Evolutionary conservation across 345 rosid species (phyloP), one percentile per base, ranked within the genome.

Genomic region (Populus davidiana): DNA sequence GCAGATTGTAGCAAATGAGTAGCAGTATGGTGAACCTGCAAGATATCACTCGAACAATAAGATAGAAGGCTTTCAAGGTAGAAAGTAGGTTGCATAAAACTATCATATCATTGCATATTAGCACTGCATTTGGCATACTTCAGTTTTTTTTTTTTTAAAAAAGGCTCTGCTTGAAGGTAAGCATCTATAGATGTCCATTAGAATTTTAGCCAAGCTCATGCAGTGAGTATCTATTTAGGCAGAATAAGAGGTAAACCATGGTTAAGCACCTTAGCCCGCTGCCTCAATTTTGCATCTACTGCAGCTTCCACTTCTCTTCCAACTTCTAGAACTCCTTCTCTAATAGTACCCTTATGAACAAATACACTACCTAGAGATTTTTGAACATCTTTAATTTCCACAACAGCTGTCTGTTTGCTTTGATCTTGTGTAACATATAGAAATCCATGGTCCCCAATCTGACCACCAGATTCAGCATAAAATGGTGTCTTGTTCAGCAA

Each of bases 381-480:
- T 84, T 91, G 87, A 71, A 95, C 99, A 83, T 93, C 99, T 77
- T 83, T 88, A 73, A 95, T 91, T 81, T 95, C 94, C 69, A 95
- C 91, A 83, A 93, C 86, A 82, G 91, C 91, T 44, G 67, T 84
- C 39, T 76, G 77, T 87, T 84, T 86, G 70, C 76, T 81, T 67
- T 73, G 87, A 85, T 82, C 88, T 75, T 78, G 83, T 66, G 79
- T 84, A 78, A 91, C 85, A 85, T 85, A 92, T 25, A 93, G 80
- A 80, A 87, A 82, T 62, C 98, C 99, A 67, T 87, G 88, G 84
- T 93, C 99, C 29, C 90, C 99, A 74, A 95, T 90, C 80, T 95
- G 99, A 77, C 97, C 99, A 77, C 99, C 98, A 27, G 99, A 92
- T 83, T 95, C 98, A 72, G 99, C 98, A 74, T 93, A 93, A 82